These are phyloP conservation scores for Linnemannia exigua DNA, from an alignment of 192 early-diverging fungal genomes.

Conservation along the genomic window DNA sequence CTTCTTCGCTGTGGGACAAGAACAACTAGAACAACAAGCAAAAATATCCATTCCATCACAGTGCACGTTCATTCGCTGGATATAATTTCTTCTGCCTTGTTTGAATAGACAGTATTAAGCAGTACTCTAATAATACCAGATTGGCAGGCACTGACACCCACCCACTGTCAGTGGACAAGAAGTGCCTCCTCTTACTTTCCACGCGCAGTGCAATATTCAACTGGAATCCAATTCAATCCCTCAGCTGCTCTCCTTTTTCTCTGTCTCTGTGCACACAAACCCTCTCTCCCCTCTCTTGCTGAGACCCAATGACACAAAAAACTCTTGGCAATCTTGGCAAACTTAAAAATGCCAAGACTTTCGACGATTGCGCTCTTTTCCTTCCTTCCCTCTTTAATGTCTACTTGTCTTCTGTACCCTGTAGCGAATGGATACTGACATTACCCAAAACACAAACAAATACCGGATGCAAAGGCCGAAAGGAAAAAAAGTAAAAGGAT, in stretches of 20 bases:
- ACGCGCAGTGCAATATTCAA: not conserved
- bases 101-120: not conserved
- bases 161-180: not conserved
- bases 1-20: not conserved
- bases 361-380: constrained; percentile 25
- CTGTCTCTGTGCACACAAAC: not conserved
- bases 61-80: constrained; percentile 24
- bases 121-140: not conserved
- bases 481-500: not conserved
- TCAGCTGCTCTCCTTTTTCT: constrained; percentile 14
- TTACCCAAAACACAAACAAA: not conserved
- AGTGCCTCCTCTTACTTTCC: not conserved
- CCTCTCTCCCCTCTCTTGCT: not conserved
- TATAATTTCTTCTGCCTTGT: not conserved
- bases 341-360: constrained; percentile 55
- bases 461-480: not conserved
- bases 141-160: not conserved
- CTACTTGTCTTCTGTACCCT: not conserved
- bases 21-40: not conserved
- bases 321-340: constrained; percentile 56
- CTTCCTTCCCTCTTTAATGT: not conserved
- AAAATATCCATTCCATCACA: not conserved
- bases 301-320: constrained; percentile 10
- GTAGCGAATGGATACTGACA: not conserved
- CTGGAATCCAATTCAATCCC: not conserved